Base-by-base conservation (phyloP, 129 eudicot species). In the Helichrysum umbraculigerum region DNA sequence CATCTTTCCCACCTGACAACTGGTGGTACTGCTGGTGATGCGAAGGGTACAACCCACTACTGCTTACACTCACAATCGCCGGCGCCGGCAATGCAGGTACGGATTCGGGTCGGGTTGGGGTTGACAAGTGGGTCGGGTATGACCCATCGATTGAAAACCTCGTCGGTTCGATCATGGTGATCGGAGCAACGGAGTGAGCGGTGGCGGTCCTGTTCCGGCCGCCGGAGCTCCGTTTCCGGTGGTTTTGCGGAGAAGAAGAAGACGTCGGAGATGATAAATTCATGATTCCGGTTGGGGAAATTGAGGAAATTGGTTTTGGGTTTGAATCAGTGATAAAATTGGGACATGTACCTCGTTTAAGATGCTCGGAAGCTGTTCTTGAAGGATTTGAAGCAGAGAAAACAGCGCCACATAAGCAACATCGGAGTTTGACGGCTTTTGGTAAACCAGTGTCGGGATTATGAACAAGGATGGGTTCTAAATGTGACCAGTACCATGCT, bases 401-500 rank as follows among this genome's bases (percentile, higher is more conserved):
- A 25, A 90, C 88, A 52, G 96, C 81, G 54, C 81, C 88, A 67
- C 97, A 93, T 1, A 93, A 60, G 21, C 85, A 85, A 61, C 98
- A 93, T 65, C 90, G 81, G 72, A 93, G 89, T 73, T 93, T 93
- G 17, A 93, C 98, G 17, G 95, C 89, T 71, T 88, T 85, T 39
- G 92, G 89, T 3, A 80, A 16, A 16, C 85, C 92, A 56, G 85
- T 83, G 30, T 87, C 95, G 74, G 86, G 47, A 68, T 83, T 83
- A 58, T 80, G 81, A 42, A 90, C 89, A 19, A 90, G 82, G 10
- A 90, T 80, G 2, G 98, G 98, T 69, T 93, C 97, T 11, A 93
- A 71, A 79, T 93, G 98, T 4, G 89, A 78, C 98, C 98, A 93
- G 72, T 93, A 93, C 98, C 98, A 93, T n/a, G 97, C 95, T 54